Evolutionary conservation across 495 filamentous ascomycete genomes (phyloP).

Genomic region (Tetracladium setigerum): DNA sequence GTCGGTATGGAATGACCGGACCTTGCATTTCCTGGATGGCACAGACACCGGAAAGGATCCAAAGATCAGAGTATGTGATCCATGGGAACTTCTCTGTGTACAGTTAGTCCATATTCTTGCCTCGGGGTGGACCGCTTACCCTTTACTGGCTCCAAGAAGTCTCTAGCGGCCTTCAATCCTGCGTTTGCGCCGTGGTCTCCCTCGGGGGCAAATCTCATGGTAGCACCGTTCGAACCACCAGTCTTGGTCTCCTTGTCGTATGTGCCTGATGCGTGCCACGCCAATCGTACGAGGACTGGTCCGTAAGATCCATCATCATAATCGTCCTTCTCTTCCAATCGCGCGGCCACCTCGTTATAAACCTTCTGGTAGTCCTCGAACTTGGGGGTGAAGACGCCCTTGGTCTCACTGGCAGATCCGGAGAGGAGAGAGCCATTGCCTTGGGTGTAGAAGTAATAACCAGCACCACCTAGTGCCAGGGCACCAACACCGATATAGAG

Average conservation of each 20-base stretch:
- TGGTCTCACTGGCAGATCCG: conserved; percentile 33
- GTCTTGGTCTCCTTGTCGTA: conserved; percentile 86
- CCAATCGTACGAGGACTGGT: conserved; percentile 77
- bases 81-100: conserved; percentile 73
- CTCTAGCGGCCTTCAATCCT: conserved; percentile 77
- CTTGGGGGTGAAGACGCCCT: conserved; percentile 60
- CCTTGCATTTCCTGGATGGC: conserved; percentile 95
- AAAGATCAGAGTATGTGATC: conserved; percentile 94
- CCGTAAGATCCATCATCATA: conserved; percentile 97
- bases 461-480: conserved; percentile 56
- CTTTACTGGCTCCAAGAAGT: conserved; percentile 90
- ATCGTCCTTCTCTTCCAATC: conserved; percentile 80
- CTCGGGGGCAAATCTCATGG: conserved; percentile 95
- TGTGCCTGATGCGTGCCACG: conserved; percentile 82
- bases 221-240: conserved; percentile 92
- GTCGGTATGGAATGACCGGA: conserved; percentile 80
- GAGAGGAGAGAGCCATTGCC: conserved; percentile 36
- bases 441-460: conserved; percentile 62
- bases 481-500: conserved; percentile 43
- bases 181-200: conserved; percentile 90
- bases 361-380: conserved; percentile 92
- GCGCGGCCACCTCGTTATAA: conserved; percentile 77
- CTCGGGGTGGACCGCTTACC: conserved; percentile 32
- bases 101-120: conserved; percentile 25
- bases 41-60: conserved; percentile 81